Evolutionary conservation across 2,329 filamentous ascomycete genomes (phyloP).

Genomic region (Aspergillus ochraceoroseus): DNA sequence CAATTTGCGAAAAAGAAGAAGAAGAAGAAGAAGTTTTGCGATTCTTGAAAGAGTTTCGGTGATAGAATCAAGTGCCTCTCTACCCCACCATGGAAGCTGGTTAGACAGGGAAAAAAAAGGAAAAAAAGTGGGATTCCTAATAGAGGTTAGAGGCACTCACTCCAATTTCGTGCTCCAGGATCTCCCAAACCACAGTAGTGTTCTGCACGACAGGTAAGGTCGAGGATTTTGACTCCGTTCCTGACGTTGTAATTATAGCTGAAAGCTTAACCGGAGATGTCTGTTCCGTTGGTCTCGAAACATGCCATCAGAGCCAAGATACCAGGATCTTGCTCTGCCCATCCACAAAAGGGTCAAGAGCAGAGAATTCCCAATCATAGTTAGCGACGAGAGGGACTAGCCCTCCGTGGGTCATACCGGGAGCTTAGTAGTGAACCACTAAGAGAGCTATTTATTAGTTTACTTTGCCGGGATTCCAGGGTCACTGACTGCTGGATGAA

Average conservation of each 20-base stretch:
- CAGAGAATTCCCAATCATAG: conserved; percentile 15
- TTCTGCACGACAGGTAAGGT: background rate
- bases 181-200: conserved; percentile 1
- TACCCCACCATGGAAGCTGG: conserved; percentile 14
- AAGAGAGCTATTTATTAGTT: conserved; percentile 4
- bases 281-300: conserved; percentile 19
- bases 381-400: conserved; percentile 9
- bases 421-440: conserved; percentile 14
- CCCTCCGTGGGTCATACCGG: conserved; percentile 18
- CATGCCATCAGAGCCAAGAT: conserved; percentile 6
- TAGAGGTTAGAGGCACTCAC: too few relatives aligned
- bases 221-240: conserved; percentile 4
- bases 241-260: conserved; percentile 6
- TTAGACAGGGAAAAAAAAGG: conserved; percentile 11
- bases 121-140: too few relatives aligned
- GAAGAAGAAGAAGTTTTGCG: conserved; percentile 4
- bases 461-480: conserved; percentile 1
- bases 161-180: background rate
- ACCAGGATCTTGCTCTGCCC: conserved; percentile 9
- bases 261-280: conserved; percentile 18
- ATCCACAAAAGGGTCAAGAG: conserved; percentile 13
- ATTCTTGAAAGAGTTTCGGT: conserved; percentile 12
- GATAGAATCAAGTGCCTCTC: conserved; percentile 15
- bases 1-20: conserved; percentile 1
- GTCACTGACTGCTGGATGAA: too few relatives aligned